Evolutionary conservation across 164 flowering plant species (phyloP).

Genomic region (Vitis labrusca): DNA sequence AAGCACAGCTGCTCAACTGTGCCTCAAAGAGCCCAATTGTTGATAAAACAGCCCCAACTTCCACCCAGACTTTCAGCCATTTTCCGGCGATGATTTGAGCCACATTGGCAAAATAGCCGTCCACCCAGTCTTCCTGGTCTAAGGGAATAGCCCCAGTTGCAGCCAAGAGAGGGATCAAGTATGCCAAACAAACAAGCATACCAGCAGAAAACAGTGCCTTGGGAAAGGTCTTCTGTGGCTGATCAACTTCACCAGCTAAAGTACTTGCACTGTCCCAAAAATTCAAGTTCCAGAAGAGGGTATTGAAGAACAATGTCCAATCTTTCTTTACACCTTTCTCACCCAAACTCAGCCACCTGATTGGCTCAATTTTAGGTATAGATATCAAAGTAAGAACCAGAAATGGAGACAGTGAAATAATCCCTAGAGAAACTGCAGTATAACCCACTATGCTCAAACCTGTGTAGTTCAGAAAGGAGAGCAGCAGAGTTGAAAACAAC

Average conservation of each 20-base stretch:
- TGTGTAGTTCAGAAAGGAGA: conserved; percentile 66
- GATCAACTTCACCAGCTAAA: conserved; percentile 65
- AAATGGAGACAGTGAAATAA: conserved; percentile 62
- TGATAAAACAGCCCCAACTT: conserved; percentile 49
- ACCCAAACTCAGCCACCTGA: conserved; percentile 60
- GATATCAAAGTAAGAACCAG: conserved; percentile 45
- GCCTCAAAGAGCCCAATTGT: conserved; percentile 61
- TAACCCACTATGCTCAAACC: conserved; percentile 73
- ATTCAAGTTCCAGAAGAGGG: conserved; percentile 85
- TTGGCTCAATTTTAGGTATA: conserved; percentile 50
- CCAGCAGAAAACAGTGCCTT: conserved; percentile 52
- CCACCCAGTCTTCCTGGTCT: conserved; percentile 44
- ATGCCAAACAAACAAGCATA: conserved; percentile 43
- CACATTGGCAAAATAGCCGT: conserved; percentile 56
- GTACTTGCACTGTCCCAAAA: conserved; percentile 90
- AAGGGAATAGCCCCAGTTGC: conserved; percentile 43
- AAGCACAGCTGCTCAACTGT: conserved; percentile 56
- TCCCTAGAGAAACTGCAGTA: conserved; percentile 53
- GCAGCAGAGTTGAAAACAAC: conserved; percentile 34
- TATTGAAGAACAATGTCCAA: conserved; percentile 70
- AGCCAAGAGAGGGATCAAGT: conserved; percentile 55
- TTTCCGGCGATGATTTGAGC: conserved; percentile 51
- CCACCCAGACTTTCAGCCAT: conserved; percentile 60
- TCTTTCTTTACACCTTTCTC: conserved; percentile 45
- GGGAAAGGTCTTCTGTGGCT: conserved; percentile 56